Evolutionary conservation across 495 filamentous ascomycete species (phyloP).

Genomic region (Penicillium antarcticum): DNA sequence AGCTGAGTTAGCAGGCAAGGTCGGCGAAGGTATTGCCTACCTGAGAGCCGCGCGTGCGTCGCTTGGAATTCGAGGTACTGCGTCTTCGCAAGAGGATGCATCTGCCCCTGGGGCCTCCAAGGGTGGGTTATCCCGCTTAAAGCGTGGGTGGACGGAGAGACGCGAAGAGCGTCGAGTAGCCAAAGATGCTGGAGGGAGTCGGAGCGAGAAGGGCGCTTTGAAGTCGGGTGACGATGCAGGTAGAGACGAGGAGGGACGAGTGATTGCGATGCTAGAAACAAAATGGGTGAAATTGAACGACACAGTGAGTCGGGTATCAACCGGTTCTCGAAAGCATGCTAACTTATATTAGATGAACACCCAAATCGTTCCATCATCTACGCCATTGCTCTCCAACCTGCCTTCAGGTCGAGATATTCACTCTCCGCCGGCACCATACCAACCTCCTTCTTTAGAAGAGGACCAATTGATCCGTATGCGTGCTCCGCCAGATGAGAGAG

Average conservation of each 20-base stretch:
- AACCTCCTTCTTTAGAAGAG: conserved; percentile 53
- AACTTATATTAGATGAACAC: conserved; percentile 65
- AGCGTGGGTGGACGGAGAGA: conserved; percentile 48
- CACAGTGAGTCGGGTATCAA: conserved; percentile 56
- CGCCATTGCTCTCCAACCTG: conserved; percentile 67
- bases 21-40: conserved; percentile 83
- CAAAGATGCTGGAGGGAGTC: conserved; percentile 61
- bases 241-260: conserved; percentile 75
- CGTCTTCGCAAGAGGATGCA: conserved; percentile 12
- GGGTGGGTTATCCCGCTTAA: conserved; percentile 45
- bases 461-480: conserved; percentile 52
- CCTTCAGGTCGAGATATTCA: conserved; percentile 89
- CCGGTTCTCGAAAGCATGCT: neutral
- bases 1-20: conserved; percentile 75
- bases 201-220: conserved; percentile 55
- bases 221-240: conserved; percentile 84
- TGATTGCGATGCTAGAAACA: conserved; percentile 78
- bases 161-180: conserved; percentile 57
- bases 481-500: conserved; percentile 34
- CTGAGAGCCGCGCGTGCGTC: conserved; percentile 66
- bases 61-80: conserved; percentile 51
- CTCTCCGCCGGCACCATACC: conserved; percentile 54
- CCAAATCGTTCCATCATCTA: conserved; percentile 68
- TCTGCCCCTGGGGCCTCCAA: conserved; percentile 27
- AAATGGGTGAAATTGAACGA: conserved; percentile 95